These are phyloP conservation scores for Gossypium turneri DNA, from an alignment of 345 rosid species.

Conservation along the genomic window DNA sequence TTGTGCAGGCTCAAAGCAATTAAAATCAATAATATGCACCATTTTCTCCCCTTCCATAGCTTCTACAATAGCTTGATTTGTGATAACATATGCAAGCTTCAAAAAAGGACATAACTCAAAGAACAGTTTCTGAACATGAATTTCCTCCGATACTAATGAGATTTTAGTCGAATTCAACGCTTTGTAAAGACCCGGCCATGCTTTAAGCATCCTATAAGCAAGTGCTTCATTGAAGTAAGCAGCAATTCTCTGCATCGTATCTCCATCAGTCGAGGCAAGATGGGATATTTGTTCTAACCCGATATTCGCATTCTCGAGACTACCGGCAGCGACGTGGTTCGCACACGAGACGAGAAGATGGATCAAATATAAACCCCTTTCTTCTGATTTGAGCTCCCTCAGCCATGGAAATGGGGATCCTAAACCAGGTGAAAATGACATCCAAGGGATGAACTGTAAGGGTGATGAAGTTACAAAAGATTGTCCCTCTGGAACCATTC, in stretches of 20 bases:
- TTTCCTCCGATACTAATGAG: conserved; percentile 37
- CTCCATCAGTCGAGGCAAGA: conserved; percentile 66
- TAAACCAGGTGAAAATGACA: conserved; percentile 57
- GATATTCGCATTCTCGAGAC: conserved; percentile 58
- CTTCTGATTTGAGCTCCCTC: conserved; percentile 56
- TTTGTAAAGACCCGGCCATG: conserved; percentile 67
- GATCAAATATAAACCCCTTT: conserved; percentile 61
- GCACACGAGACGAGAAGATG: conserved; percentile 55
- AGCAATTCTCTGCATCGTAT: conserved; percentile 67
- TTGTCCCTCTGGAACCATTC: conserved; percentile 54
- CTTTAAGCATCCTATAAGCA: conserved; percentile 59
- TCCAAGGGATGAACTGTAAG: conserved; percentile 48
- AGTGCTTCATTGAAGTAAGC: conserved; percentile 71
- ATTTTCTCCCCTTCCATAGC: conserved; percentile 72
- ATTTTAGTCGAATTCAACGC: conserved; percentile 59
- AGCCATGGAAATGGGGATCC: conserved; percentile 62
- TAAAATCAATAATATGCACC: conserved; percentile 65
- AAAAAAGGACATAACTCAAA: conserved; percentile 68
- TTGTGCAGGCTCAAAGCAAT: conserved; percentile 63
- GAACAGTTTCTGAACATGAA: conserved; percentile 52
- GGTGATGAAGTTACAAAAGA: conserved; percentile 51
- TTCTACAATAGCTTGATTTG: conserved; percentile 66
- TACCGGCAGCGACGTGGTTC: conserved; percentile 55
- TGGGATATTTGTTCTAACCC: conserved; percentile 60
- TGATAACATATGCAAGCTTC: conserved; percentile 55